These are phyloP conservation scores for Xylariales sp. DNA, from an alignment of 2,329 filamentous ascomycete species.

Conservation along the genomic window DNA sequence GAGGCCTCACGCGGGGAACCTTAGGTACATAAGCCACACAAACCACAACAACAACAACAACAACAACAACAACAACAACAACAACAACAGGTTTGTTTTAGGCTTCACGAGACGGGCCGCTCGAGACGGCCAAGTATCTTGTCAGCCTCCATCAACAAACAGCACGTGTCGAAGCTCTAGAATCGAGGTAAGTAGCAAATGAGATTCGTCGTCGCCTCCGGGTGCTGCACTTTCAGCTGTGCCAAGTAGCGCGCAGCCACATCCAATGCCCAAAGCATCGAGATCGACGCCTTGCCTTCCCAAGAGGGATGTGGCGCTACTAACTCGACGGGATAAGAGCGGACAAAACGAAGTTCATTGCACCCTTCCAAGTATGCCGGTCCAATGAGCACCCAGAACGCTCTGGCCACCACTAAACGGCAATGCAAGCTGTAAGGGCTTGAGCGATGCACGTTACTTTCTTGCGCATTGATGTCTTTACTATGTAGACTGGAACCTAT, in stretches of 20 bases:
- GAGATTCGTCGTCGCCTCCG: background rate
- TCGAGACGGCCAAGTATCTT: background rate
- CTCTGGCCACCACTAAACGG: slow-evolving; percentile 1
- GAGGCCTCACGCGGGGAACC: background rate
- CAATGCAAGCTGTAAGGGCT: background rate
- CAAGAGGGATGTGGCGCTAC: background rate
- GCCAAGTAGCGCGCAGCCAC: no score
- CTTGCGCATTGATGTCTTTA: background rate
- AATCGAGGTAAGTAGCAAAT: background rate
- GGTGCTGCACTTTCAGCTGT: no score
- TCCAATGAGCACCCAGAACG: slow-evolving; percentile 7
- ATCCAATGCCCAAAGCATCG: no score
- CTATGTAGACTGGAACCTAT: background rate
- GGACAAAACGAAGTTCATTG: background rate
- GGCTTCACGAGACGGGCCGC: background rate
- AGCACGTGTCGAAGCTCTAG: background rate
- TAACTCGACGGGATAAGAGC: background rate
- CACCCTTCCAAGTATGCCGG: no score
- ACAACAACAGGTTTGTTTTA: background rate
- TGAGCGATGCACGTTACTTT: background rate
- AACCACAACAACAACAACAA: background rate
- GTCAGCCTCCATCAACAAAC: background rate
- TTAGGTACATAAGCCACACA: no score
- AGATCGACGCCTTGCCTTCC: no score
- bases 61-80: background rate